Percentiles rank a stretch among this genome's conserved stretches.
These are phyloP conservation scores for Cyberlindnera meyerae DNA, from an alignment of 805 yeast species.

Conservation along the genomic window DNA sequence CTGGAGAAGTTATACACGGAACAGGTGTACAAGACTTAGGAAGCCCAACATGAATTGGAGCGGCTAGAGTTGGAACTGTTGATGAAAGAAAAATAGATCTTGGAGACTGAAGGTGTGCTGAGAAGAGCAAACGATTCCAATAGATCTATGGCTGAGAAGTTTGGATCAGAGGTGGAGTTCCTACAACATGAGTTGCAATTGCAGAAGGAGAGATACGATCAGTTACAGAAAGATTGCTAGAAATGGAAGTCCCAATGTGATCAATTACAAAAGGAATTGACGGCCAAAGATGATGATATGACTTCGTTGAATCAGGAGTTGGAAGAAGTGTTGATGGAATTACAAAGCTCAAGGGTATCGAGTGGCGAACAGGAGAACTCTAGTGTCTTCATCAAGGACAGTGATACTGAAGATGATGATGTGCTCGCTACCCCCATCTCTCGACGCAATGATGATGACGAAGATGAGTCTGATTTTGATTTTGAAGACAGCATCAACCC, in stretches of 20 bases:
- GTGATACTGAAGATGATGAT: not conserved
- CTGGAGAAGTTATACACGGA: conserved; percentile 21
- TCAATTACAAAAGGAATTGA: not conserved
- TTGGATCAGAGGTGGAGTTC: conserved; percentile 13
- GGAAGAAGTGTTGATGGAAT: conserved; percentile 12
- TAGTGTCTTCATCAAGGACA: not conserved
- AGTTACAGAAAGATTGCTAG: conserved; percentile 3
- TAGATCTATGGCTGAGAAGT: conserved; percentile 11
- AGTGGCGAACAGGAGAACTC: not conserved
- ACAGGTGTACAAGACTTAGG: conserved; percentile 25
- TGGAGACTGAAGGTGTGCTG: conserved; percentile 9
- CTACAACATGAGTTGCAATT: conserved; percentile 15
- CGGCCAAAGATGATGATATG: conserved; percentile 15
- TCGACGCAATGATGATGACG: not conserved
- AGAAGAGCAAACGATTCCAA: conserved; percentile 12
- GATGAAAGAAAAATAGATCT: conserved; percentile 22
- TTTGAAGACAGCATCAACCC: not conserved
- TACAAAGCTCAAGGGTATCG: conserved; percentile 2
- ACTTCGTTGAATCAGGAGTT: conserved; percentile 16
- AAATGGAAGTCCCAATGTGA: not conserved
- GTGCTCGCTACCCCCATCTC: not conserved
- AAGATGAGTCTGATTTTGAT: conserved; percentile 1
- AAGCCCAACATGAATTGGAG: conserved; percentile 31
- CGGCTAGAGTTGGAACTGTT: conserved; percentile 30
- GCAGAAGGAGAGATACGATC: conserved; percentile 17